A percentile compares a stretch with the other conserved stretches of the same genome.
These are phyloP conservation scores for Calonectria honghensis DNA, from an alignment of 2,329 filamentous ascomycete genomes.

Conservation along the genomic window DNA sequence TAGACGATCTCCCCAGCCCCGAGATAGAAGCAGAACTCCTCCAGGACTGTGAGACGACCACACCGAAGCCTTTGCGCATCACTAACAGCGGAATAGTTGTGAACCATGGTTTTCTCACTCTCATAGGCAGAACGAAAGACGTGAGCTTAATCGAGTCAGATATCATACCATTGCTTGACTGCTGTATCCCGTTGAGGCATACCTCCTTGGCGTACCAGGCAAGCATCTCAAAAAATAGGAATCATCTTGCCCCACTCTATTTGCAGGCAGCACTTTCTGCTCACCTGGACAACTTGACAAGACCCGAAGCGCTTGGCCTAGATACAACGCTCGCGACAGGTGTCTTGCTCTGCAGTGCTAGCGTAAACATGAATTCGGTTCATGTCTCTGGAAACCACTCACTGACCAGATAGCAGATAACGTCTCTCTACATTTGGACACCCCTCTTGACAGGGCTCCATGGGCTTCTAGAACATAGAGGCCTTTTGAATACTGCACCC, in stretches of 20 bases:
- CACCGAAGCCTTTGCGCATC: too few species aligned
- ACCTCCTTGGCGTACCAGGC: constrained; percentile 33
- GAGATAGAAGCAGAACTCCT: constrained; percentile 5
- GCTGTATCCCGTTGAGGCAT: not conserved
- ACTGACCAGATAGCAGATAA: constrained; percentile 15
- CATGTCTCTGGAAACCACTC: not conserved
- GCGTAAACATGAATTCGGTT: not conserved
- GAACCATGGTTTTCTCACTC: constrained; percentile 20
- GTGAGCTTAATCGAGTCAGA: constrained; percentile 16
- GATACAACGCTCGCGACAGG: constrained; percentile 32
- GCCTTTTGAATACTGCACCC: not conserved
- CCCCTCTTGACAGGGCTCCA: constrained; percentile 21
- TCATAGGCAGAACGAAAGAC: constrained; percentile 8
- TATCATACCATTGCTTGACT: constrained; percentile 22
- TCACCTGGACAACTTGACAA: constrained; percentile 23
- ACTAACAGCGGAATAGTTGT: not conserved
- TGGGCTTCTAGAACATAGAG: constrained; percentile 26
- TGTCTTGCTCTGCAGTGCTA: constrained; percentile 31
- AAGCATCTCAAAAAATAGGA: constrained; percentile 3
- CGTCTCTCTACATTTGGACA: constrained; percentile 35
- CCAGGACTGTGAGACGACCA: not conserved
- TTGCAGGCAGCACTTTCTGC: constrained; percentile 28
- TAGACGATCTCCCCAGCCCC: not conserved
- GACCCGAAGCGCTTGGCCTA: constrained; percentile 18
- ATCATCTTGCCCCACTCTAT: constrained; percentile 16